A percentile compares a stretch with the other conserved stretches of the same genome.
These are phyloP conservation scores for Sugiyamaella chiloensis DNA, from an alignment of 805 yeast species.

Conservation along the genomic window DNA sequence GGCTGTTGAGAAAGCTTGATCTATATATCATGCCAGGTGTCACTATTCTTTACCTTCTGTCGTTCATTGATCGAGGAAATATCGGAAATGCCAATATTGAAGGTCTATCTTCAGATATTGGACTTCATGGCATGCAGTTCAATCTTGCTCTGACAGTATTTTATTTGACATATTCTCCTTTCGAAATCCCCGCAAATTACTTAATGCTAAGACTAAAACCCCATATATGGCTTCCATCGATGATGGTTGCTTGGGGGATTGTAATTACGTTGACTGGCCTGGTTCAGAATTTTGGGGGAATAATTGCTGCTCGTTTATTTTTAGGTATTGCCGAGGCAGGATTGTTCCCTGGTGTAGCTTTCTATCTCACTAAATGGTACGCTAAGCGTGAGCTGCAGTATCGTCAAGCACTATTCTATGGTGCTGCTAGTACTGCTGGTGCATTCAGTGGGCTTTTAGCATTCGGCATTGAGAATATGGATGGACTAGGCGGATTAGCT, in stretches of 20 bases:
- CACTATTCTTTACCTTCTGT: conserved; percentile 45
- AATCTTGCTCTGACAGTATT: conserved; percentile 44
- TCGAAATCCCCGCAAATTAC: conserved; percentile 30
- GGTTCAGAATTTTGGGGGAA: conserved; percentile 32
- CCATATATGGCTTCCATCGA: conserved; percentile 33
- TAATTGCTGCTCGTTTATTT: conserved; percentile 37
- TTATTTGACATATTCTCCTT: conserved; percentile 30
- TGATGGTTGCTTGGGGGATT: conserved; percentile 37
- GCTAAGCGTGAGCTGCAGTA: conserved; percentile 39
- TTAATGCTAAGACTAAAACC: conserved; percentile 36
- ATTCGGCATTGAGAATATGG: conserved; percentile 45
- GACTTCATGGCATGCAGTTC: conserved; percentile 30
- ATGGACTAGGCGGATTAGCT: conserved; percentile 36
- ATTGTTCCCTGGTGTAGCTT: conserved; percentile 42
- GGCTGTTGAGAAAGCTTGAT: conserved; percentile 40
- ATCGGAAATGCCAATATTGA: conserved; percentile 53
- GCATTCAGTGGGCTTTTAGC: conserved; percentile 40
- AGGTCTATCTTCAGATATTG: conserved; percentile 43
- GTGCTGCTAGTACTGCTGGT: conserved; percentile 29
- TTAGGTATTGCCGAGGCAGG: conserved; percentile 45
- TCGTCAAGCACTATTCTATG: conserved; percentile 40
- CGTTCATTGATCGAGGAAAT: conserved; percentile 51
- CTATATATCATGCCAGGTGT: conserved; percentile 45
- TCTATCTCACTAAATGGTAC: conserved; percentile 33
- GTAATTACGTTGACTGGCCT: conserved; percentile 37